Base-by-base conservation (phyloP, 2,329 filamentous ascomycete species). In the Cercospora berteroae region DNA sequence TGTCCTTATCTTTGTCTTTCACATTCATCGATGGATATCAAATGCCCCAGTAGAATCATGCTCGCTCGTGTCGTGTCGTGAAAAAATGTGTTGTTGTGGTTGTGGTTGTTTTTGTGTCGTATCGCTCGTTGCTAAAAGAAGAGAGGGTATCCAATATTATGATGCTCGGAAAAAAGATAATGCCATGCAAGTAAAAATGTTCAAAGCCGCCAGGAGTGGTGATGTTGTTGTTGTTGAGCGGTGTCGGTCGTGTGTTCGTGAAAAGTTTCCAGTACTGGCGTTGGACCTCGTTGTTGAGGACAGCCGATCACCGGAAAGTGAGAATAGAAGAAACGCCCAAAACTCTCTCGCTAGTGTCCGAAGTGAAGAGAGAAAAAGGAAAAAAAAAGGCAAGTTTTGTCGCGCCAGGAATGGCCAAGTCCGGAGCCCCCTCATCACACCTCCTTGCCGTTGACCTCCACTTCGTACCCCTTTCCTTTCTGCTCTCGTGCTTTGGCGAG, bases 401-500 rank as follows among this genome's bases (percentile, higher is more conserved):
- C 44, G 44, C 8, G 52, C 52, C 52, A 57, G 52, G 16, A n/a
- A 13, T 18, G 52, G 52, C 25, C 52, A 50, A 50, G 52, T 57
- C n/a, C 27, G 9, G 52, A 29, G 52, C 31, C 29, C 3, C n/a
- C 52, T 33, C 52, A n/a, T 69, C 56, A 69, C 16, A 61, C 56
- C 56, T 70, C 62, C 50, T 72, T 73, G 16, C 92, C 92, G 76
- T 94, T 94, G 70, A 94, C 88, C 76, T 88, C 90, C 74, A 95
- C 88, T 80, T 94, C 90, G 74, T 90, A 94, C 18, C 92, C 92
- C 73, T 93, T 89, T 57, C 87, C 89, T 85, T 94, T 95, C 80
- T 93, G 90, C 83, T 89, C 91, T 77, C 93, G 83, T 18, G 92
- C 92, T 83, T 95, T 95, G 63, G 92, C 92, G 56, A 96, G 87